Conservation (phyloP, 2,329 filamentous ascomycete genomes). For the Curvularia hawaiiensis region DNA sequence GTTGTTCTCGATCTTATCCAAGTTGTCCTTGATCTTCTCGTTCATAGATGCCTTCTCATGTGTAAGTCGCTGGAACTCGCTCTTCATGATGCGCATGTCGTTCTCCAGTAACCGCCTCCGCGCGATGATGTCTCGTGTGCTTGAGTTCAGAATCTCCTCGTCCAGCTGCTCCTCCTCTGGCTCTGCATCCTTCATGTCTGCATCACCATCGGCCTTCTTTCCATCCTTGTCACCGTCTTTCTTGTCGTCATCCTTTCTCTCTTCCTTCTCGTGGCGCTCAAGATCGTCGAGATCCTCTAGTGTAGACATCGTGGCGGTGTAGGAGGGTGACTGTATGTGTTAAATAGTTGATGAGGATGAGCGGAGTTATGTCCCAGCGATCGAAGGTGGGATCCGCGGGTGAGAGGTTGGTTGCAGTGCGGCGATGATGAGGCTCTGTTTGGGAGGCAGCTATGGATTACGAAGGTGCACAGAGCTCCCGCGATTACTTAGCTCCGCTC, state of each 20-base stretch:
- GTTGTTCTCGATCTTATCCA: slow-evolving; percentile 99
- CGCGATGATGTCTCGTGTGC: slow-evolving; percentile 92
- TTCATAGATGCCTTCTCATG: slow-evolving; percentile 97
- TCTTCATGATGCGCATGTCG: slow-evolving; percentile 98
- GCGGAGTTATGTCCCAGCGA: slow-evolving; percentile 2
- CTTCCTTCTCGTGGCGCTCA: slow-evolving; percentile 78
- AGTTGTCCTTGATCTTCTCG: slow-evolving; percentile 99
- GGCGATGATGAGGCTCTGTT: slow-evolving; percentile 32
- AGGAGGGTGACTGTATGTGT: slow-evolving; percentile 12
- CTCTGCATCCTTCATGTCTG: slow-evolving; percentile 85
- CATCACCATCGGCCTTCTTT: slow-evolving; percentile 72
- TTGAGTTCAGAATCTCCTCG: slow-evolving; percentile 89
- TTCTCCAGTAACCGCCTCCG: slow-evolving; percentile 93
- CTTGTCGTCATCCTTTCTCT: slow-evolving; percentile 63
- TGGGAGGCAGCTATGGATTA: slow-evolving; percentile 44
- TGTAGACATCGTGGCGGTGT: slow-evolving; percentile 71
- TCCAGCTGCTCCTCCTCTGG: slow-evolving; percentile 78
- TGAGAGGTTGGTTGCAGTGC: slow-evolving; percentile 14
- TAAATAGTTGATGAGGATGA: background rate
- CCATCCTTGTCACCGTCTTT: slow-evolving; percentile 60
- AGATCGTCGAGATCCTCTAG: slow-evolving; percentile 91
- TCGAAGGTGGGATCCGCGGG: slow-evolving; percentile 8
- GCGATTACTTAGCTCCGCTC: slow-evolving; percentile 15
- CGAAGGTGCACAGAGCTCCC: slow-evolving; percentile 31
- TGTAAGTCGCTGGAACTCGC: slow-evolving; percentile 89